Conservation (phyloP, 2,329 filamentous ascomycete genomes). For the Talaromyces atroroseus region DNA sequence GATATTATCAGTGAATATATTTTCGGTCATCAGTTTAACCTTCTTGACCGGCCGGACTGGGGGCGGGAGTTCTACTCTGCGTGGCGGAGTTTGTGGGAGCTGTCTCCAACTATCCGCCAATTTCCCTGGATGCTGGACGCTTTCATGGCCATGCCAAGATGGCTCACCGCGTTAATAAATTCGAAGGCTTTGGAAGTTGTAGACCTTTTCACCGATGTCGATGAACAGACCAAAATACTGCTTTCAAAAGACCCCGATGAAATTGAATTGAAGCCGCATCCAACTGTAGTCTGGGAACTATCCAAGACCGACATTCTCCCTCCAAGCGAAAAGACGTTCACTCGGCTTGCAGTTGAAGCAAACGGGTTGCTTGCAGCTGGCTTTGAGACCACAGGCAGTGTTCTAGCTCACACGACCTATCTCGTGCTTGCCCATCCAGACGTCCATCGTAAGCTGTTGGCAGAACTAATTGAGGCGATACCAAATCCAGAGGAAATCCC, state of each 20-base stretch:
- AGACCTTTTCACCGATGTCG: conserved; percentile 9
- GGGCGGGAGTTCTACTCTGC: conserved; percentile 10
- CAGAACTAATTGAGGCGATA: conserved; percentile 15
- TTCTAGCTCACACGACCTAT: conserved; percentile 17
- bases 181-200: conserved; percentile 12
- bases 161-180: conserved; percentile 12
- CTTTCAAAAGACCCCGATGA: neutral
- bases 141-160: conserved; percentile 13
- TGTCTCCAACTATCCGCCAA: conserved; percentile 12
- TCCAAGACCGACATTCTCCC: conserved; percentile 10
- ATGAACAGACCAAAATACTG: conserved; percentile 7
- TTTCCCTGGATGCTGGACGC: conserved; percentile 11
- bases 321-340: conserved; percentile 18
- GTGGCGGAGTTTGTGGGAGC: conserved; percentile 11
- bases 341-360: conserved; percentile 25
- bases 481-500: conserved; percentile 8
- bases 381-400: conserved; percentile 21
- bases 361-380: conserved; percentile 23
- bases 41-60: conserved; percentile 11
- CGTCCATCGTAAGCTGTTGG: conserved; percentile 14
- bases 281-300: conserved; percentile 9
- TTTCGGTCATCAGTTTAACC: conserved; percentile 11
- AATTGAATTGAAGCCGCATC: conserved; percentile 8
- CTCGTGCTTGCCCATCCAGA: conserved; percentile 13
- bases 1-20: conserved; percentile 14